Conservation (phyloP, 192 early-diverging fungal species). For the Coemansia reversa region DNA sequence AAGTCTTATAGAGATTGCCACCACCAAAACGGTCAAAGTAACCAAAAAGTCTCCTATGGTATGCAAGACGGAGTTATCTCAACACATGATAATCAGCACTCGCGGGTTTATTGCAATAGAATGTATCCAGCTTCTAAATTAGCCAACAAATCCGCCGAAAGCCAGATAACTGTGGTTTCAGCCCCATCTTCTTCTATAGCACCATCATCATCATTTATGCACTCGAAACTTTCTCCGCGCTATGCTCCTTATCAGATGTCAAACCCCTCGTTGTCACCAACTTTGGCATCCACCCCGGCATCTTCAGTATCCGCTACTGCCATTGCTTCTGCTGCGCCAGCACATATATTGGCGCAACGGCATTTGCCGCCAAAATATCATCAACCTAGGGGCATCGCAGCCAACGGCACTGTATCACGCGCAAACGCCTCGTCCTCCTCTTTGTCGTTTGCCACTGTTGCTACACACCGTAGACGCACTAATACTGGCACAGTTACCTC, state of each 20-base stretch:
- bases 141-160: constrained; percentile 24
- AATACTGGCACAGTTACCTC: constrained; percentile 3
- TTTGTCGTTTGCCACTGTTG: constrained; percentile 3
- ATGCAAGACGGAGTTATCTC: constrained; percentile 14
- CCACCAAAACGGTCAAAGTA: constrained; percentile 1
- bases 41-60: constrained; percentile 11
- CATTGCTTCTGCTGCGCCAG: constrained; percentile 3
- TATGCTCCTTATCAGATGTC: constrained; percentile 50
- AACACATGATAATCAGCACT: constrained; percentile 13
- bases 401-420: constrained; percentile 16
- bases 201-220: constrained; percentile 45
- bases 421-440: constrained; percentile 11
- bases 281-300: not conserved
- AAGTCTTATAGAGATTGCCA: not conserved
- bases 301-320: not conserved
- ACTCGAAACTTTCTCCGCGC: constrained; percentile 42
- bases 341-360: constrained; percentile 13
- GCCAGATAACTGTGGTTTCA: not conserved
- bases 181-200: constrained; percentile 22
- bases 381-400: constrained; percentile 7
- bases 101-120: constrained; percentile 24
- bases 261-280: constrained; percentile 13
- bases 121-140: constrained; percentile 40
- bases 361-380: constrained; percentile 11
- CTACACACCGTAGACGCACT: constrained; percentile 10